Evolutionary conservation across 306 rosid genomes (phyloP), one percentile per base, ranked within the genome.

Genomic region (Cucumis hystrix): DNA sequence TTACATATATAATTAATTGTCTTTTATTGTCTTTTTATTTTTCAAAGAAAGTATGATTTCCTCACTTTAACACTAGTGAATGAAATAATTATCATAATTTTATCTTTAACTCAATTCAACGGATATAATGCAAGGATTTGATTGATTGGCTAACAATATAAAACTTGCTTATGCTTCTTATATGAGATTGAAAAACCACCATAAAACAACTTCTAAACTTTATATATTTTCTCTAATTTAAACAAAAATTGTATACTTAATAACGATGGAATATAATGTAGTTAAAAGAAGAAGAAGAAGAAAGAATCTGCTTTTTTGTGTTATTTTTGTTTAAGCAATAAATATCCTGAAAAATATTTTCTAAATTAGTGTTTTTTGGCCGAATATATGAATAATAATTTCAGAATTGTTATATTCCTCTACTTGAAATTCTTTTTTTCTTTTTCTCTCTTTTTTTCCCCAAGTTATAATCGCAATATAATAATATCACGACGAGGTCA

Each of bases 401-500:
- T 65, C 14, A 17, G 21, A 65, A 18, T 18, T 37, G 6, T 65
- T 39, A 65, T 65, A 65, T 9, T 37, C 51, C 28, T 39, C 72
- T 65, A 39, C 25, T 33, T 23, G 39, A 60, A 60, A 4, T 60
- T 20, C 59, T 58, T 7, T 21, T 3, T 9, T 28, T 61, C 5
- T 51, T 6, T 16, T 52, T 5, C 6, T 13, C 30, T 6, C 15
- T 52, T 9, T 69, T 47, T 25, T 47, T 1, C 7, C 18, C 5
- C 10, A 45, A 70, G 58, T 70, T 72, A 51, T 67, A 72, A 49
- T 72, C 43, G 76, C 13, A 28, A 72, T 49, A 51, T 28, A 49
- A 49, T 72, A 72, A 51, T 49, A 72, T 72, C 76, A 72, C 76
- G 61, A 49, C 21, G 59, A 49, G 61, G 76, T 72, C 73, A 81